A percentile compares a stretch with the other conserved stretches of the same genome.
phyloP scores from a whole-genome alignment of 306 rosid species.

The Fagus sylvatica region DNA sequence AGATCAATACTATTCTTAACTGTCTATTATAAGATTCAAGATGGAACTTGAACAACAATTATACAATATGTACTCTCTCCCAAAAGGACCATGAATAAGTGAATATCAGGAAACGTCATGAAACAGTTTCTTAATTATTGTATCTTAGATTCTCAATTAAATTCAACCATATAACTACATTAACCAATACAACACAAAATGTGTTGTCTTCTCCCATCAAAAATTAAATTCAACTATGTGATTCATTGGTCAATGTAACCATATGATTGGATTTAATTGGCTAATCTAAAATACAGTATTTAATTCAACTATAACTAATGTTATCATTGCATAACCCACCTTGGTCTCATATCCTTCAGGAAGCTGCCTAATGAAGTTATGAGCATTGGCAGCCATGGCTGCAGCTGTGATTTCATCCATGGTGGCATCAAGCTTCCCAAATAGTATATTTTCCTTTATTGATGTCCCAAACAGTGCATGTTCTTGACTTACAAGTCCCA shows the following conservation, averaged over 20 bases:
- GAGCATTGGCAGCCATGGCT: slow-evolving; percentile 89
- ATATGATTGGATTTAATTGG: no score
- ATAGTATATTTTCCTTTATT: slow-evolving; percentile 79
- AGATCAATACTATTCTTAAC: neutral
- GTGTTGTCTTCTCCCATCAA: no score
- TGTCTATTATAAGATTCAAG: slow-evolving; percentile 4
- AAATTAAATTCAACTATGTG: no score
- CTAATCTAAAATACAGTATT: no score
- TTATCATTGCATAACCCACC: slow-evolving; percentile 33
- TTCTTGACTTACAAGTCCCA: slow-evolving; percentile 97
- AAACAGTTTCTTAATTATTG: no score
- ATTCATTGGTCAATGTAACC: no score
- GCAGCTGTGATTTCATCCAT: slow-evolving; percentile 84
- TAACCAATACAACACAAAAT: no score
- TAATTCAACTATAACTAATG: no score
- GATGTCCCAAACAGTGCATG: slow-evolving; percentile 95
- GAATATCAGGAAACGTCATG: neutral
- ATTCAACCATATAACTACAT: no score
- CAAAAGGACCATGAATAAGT: neutral
- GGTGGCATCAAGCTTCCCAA: slow-evolving; percentile 84
- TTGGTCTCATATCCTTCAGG: slow-evolving; percentile 94
- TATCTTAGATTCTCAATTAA: no score
- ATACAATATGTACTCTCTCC: neutral
- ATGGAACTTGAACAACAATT: neutral
- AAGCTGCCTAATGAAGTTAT: slow-evolving; percentile 82